Evolutionary conservation across 2,329 filamentous ascomycete species (phyloP).

Genomic region (Aspergillus unguis): DNA sequence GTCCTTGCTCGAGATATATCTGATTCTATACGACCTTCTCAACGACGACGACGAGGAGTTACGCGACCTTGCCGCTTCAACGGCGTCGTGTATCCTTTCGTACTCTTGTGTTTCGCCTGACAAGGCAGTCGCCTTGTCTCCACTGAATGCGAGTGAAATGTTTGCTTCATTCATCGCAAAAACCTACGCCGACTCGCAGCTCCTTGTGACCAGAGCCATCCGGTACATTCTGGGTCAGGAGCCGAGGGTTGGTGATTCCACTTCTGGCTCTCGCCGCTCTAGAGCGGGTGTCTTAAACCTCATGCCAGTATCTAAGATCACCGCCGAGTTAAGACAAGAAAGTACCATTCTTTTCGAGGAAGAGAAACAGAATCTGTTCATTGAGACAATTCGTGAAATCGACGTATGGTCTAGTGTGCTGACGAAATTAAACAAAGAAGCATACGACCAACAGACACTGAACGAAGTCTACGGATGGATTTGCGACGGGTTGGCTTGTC

Average conservation of each 20-base stretch:
- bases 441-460: slow-evolving; percentile 22
- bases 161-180: slow-evolving; percentile 36
- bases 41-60: slow-evolving; percentile 93
- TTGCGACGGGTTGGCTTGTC: slow-evolving; percentile 28
- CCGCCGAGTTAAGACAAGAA: slow-evolving; percentile 37
- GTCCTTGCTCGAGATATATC: slow-evolving; percentile 54
- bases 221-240: slow-evolving; percentile 38
- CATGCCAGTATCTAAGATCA: slow-evolving; percentile 23
- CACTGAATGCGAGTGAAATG: slow-evolving; percentile 47
- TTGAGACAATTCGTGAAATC: slow-evolving; percentile 75
- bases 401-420: slow-evolving; percentile 63
- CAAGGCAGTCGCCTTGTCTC: slow-evolving; percentile 39
- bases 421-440: slow-evolving; percentile 22
- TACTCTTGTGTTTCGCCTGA: slow-evolving; percentile 29
- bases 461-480: slow-evolving; percentile 31
- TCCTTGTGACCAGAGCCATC: slow-evolving; percentile 37
- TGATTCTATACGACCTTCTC: slow-evolving; percentile 70
- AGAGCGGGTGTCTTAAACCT: slow-evolving; percentile 3
- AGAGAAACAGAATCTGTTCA: slow-evolving; percentile 92
- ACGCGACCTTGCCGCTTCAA: slow-evolving; percentile 58
- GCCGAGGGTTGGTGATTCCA: slow-evolving; percentile 22
- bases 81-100: slow-evolving; percentile 37
- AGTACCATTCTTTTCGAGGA: slow-evolving; percentile 66
- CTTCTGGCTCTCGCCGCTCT: too few species aligned
- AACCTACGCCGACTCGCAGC: slow-evolving; percentile 31